Conservation (phyloP, 805 yeast species). For the Saturnispora zaruensis region DNA sequence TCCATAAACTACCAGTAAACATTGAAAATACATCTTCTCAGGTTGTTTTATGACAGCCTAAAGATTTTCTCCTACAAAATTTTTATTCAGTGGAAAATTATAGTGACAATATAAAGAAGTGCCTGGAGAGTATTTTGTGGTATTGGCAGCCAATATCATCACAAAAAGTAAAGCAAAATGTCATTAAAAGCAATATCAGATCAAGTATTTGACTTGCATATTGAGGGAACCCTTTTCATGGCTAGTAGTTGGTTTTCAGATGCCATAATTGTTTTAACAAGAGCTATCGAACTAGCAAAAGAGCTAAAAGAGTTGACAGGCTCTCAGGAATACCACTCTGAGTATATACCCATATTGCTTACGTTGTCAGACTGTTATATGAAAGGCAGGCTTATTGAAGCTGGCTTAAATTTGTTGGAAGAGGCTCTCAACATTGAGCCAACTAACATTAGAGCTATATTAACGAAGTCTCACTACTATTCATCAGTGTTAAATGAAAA, state of each 20-base stretch:
- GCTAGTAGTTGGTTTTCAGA: conserved; percentile 8
- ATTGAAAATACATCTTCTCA: no score
- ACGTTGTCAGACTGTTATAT: conserved; percentile 6
- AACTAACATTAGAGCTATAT: conserved; percentile 1
- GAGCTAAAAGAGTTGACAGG: not conserved
- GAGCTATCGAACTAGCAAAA: conserved; percentile 2
- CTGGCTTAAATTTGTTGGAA: conserved; percentile 2
- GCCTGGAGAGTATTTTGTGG: not conserved
- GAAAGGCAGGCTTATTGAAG: not conserved
- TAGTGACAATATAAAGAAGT: not conserved
- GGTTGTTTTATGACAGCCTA: not conserved
- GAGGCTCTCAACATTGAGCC: conserved; percentile 7
- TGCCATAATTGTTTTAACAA: conserved; percentile 5
- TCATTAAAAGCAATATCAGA: not conserved
- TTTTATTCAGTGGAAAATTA: not conserved
- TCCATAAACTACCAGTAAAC: no score
- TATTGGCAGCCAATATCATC: not conserved
- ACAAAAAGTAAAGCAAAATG: not conserved
- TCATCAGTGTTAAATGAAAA: conserved; percentile 10
- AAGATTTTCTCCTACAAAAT: not conserved
- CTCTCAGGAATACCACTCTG: not conserved
- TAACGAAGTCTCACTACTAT: conserved; percentile 3
- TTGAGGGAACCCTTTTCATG: conserved; percentile 4
- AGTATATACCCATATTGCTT: conserved; percentile 4
- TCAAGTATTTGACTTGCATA: conserved; percentile 4